Evolutionary conservation across 495 filamentous ascomycete genomes (phyloP).

Genomic region (Chaetomium cochliodes): DNA sequence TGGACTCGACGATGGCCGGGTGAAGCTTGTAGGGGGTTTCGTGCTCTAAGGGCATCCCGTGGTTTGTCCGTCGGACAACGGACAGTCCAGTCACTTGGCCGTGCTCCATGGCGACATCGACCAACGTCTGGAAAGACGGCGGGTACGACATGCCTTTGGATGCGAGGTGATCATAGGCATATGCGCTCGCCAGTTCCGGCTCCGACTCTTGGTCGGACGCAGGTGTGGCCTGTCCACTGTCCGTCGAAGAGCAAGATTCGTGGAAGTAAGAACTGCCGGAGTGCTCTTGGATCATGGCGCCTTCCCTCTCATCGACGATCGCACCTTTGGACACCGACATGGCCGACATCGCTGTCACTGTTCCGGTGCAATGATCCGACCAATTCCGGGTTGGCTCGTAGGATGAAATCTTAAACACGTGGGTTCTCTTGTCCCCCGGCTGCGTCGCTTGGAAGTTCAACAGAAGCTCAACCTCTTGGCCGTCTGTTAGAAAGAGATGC

Average conservation of each 20-base stretch:
- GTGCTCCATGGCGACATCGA: background rate
- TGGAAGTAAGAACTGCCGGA: too few species aligned
- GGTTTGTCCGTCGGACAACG: too few species aligned
- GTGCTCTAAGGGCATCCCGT: too few species aligned
- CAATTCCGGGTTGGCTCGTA: conserved; percentile 35
- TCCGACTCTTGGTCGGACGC: too few species aligned
- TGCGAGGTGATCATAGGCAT: too few species aligned
- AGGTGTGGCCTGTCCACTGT: too few species aligned
- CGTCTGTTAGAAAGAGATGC: conserved; percentile 32
- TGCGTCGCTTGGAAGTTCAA: conserved; percentile 30
- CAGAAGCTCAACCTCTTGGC: conserved; percentile 34
- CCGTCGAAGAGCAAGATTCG: too few species aligned
- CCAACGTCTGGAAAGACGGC: conserved; percentile 42
- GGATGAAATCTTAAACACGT: conserved; percentile 44
- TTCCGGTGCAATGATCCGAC: conserved; percentile 37
- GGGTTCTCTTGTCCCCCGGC: background rate
- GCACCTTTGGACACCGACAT: conserved; percentile 8
- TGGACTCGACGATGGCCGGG: conserved; percentile 47
- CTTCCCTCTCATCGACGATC: too few species aligned
- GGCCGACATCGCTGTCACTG: conserved; percentile 37
- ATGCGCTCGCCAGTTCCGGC: too few species aligned
- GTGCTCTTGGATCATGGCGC: too few species aligned
- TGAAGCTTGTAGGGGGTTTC: too few species aligned
- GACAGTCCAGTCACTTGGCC: conserved; percentile 33
- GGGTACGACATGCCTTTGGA: too few species aligned